These are phyloP conservation scores for Xylariaceae sp. DNA, from an alignment of 2,329 filamentous ascomycete genomes.

Conservation along the genomic window DNA sequence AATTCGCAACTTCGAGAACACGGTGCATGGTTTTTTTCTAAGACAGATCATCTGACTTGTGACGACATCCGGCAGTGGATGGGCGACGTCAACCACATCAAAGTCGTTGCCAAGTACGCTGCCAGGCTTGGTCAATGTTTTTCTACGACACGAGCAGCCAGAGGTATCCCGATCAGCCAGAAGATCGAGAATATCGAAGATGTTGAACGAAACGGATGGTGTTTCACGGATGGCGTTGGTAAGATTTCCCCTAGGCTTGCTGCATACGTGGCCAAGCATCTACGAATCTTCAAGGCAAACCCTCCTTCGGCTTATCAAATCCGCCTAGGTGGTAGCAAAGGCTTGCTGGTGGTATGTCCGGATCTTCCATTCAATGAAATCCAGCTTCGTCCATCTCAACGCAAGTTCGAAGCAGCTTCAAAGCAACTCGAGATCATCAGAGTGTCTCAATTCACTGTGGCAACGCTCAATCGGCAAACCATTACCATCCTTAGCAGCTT, in stretches of 20 bases:
- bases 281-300: constrained; percentile 54
- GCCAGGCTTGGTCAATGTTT: constrained; percentile 92
- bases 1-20: constrained; percentile 93
- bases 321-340: constrained; percentile 87
- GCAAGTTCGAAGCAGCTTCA: constrained; percentile 74
- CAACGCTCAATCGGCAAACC: constrained; percentile 83
- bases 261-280: constrained; percentile 66
- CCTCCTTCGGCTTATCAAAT: constrained; percentile 86
- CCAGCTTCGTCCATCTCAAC: constrained; percentile 76
- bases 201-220: constrained; percentile 62
- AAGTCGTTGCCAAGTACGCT: constrained; percentile 81
- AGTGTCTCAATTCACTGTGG: constrained; percentile 69
- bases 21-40: constrained; percentile 88
- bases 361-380: constrained; percentile 64
- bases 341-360: constrained; percentile 74
- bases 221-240: constrained; percentile 89
- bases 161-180: constrained; percentile 56
- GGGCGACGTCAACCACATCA: constrained; percentile 79
- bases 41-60: constrained; percentile 62
- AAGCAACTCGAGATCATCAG: constrained; percentile 81
- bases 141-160: constrained; percentile 79
- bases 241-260: constrained; percentile 82
- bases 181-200: constrained; percentile 62
- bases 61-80: constrained; percentile 79
- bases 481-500: constrained; percentile 80